Evolutionary conservation across 768 basidiomycete species (phyloP), one percentile per base, ranked within the genome.

Genomic region (Boletellus sp.): DNA sequence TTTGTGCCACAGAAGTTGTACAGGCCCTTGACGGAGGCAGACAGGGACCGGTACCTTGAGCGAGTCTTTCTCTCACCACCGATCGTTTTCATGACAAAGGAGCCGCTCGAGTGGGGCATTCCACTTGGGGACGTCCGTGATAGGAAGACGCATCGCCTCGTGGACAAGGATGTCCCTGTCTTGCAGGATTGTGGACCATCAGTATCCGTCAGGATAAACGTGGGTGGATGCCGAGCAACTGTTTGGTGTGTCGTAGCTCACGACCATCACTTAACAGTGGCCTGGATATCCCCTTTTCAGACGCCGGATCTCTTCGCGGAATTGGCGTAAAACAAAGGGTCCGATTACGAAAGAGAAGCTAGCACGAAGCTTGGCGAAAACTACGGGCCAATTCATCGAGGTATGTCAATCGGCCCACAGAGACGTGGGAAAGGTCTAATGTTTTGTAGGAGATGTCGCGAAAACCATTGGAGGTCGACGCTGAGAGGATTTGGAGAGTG

Each of bases 281-380:
- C 84, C 84, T n/a, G 85, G 86, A 10, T 87, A 88, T 63, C 68
- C 78, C 40, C 76, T 78, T 47, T 88, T 83, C 83, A 83, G 78
- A 56, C 71, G 80, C 45, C 85, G 86, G 61, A 86, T 89, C 55
- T 81, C 83, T 9, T 87, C 86, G 8, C 79, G 81, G 60, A 84
- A 89, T 64, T 88, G 85, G 66, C 75, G 81, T 26, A 87, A 78
- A 62, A 83, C 78, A 2, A 85, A 85, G 34, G 77, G 81, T 24
- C 87, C 85, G 3, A 87, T 87, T 54, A 88, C 85, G 2, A 75
- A 77, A 32, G 77, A 77, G 35, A 87, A 85, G 60, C 71, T 88
- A 6, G 86, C 83, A 1, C 84, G 81, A 61, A 84, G 80, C 53
- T 73, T 89, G 16, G 83, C 84, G 4, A 87, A 81, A 69, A 80